phyloP scores from a whole-genome alignment of 176 grass and related monocot species.

The Carex kokanica region DNA sequence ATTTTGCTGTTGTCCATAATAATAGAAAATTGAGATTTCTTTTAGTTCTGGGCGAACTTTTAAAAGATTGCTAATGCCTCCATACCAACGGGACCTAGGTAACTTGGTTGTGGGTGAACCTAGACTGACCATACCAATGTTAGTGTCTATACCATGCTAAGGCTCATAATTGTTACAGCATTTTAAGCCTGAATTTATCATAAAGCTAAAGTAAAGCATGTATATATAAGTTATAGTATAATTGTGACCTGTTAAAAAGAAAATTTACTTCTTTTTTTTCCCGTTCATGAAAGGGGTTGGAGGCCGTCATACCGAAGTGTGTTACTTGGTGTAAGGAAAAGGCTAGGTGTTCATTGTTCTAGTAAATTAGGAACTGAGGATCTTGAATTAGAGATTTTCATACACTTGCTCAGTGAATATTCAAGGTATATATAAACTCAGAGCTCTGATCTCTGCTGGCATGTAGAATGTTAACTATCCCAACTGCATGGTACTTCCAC shows the following conservation, averaged over 20 bases:
- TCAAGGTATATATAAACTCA: conserved; percentile 45
- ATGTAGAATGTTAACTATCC: neutral
- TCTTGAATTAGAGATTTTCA: conserved; percentile 95
- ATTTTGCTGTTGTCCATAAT: neutral
- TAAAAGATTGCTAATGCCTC: neutral
- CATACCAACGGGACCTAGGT: neutral
- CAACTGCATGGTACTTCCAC: neutral
- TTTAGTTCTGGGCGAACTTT: neutral
- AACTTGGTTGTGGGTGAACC: neutral
- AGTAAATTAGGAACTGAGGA: conserved; percentile 74
- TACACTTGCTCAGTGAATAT: conserved; percentile 81
- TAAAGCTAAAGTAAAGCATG: conserved; percentile 4
- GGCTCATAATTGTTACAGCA: neutral
- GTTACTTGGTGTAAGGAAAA: conserved; percentile 67
- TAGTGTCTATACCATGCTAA: neutral
- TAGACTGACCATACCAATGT: neutral
- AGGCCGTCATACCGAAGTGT: conserved; percentile 80
- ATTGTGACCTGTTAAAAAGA: neutral
- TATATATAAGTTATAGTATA: neutral
- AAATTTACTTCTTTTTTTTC: conserved; percentile 7
- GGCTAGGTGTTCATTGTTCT: conserved; percentile 62
- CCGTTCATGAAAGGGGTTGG: conserved; percentile 49
- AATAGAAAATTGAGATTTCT: neutral
- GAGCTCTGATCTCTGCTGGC: neutral
- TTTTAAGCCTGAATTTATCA: neutral